Evolutionary conservation across 805 yeast genomes (phyloP).

Genomic region (Zygotorulaspora sp.): DNA sequence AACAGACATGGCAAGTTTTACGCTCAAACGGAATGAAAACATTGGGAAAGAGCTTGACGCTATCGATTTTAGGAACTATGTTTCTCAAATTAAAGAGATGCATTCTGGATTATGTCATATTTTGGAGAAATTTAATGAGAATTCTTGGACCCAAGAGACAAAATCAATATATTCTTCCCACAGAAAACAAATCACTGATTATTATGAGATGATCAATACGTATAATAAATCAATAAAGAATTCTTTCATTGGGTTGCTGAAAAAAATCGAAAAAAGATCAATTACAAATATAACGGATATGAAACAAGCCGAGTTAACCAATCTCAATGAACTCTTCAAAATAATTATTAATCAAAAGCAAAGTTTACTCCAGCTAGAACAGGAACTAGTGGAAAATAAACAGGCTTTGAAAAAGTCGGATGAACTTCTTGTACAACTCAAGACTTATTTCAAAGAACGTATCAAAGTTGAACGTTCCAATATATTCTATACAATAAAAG

Average conservation of each 20-base stretch:
- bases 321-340: slow-evolving; percentile 1
- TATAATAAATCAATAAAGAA: slow-evolving; percentile 6
- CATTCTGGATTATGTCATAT: slow-evolving; percentile 3
- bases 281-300: slow-evolving; percentile 3
- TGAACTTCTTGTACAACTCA: slow-evolving; percentile 9
- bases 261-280: slow-evolving; percentile 3
- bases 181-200: slow-evolving; percentile 1
- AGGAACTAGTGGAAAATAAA: slow-evolving; percentile 12
- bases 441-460: slow-evolving; percentile 13
- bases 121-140: not conserved
- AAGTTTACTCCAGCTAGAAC: slow-evolving; percentile 9
- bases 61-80: slow-evolving; percentile 1
- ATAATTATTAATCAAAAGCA: slow-evolving; percentile 1
- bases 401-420: slow-evolving; percentile 6
- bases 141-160: slow-evolving; percentile 9
- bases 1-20: slow-evolving; percentile 8
- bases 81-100: slow-evolving; percentile 8
- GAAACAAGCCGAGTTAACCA: not conserved
- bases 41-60: slow-evolving; percentile 3
- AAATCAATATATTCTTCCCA: slow-evolving; percentile 7
- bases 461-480: slow-evolving; percentile 11
- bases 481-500: slow-evolving; percentile 7
- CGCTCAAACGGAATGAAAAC: slow-evolving; percentile 1
- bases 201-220: slow-evolving; percentile 1
- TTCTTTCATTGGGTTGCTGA: slow-evolving; percentile 5